Evolutionary conservation across 2,329 filamentous ascomycete species (phyloP).

Genomic region (Ceratocystis harringtonii): DNA sequence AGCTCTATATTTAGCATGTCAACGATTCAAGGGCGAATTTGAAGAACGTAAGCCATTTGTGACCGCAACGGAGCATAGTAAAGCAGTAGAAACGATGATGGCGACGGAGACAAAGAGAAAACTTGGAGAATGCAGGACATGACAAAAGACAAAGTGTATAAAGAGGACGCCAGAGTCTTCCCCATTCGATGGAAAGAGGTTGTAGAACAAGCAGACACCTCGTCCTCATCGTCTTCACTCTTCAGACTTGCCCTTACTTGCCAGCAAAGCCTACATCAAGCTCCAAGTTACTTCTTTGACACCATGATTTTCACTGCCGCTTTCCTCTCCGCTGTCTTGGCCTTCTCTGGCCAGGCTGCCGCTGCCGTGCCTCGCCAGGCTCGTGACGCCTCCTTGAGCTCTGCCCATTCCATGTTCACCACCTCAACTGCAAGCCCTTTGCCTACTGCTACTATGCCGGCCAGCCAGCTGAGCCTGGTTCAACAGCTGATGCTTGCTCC

Average conservation of each 20-base stretch:
- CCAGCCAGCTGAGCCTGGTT: constrained; percentile 19
- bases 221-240: background rate
- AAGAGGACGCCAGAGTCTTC: background rate
- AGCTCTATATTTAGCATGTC: background rate
- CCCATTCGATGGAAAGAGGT: background rate
- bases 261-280: constrained; percentile 19
- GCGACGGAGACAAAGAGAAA: background rate
- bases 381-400: constrained; percentile 11
- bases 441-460: constrained; percentile 14
- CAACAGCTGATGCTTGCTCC: constrained; percentile 21
- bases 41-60: background rate
- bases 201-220: background rate
- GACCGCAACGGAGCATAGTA: background rate
- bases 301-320: constrained; percentile 27
- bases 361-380: constrained; percentile 20
- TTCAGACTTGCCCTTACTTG: background rate
- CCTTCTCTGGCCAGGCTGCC: constrained; percentile 25
- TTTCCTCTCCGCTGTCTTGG: constrained; percentile 27
- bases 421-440: background rate
- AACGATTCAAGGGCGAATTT: background rate
- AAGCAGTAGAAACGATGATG: background rate
- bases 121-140: background rate
- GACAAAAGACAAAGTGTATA: background rate
- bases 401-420: background rate
- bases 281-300: constrained; percentile 8